Evolutionary conservation across 1,139 yeast species (phyloP).

Genomic region (Pichia sp.): DNA sequence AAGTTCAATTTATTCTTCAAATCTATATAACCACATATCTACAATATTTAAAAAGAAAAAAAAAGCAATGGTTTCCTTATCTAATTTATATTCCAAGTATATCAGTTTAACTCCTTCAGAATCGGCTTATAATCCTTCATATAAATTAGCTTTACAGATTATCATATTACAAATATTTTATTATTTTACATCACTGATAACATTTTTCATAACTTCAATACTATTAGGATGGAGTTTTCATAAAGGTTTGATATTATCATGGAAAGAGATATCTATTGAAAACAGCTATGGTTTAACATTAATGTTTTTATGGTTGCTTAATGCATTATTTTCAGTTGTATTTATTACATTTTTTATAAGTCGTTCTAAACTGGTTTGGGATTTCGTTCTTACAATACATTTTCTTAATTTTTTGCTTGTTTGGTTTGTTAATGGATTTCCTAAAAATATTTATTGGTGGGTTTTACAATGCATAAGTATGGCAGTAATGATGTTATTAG

Average conservation of each 20-base stretch:
- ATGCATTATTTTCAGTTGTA: conserved; percentile 68
- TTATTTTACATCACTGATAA: conserved; percentile 53
- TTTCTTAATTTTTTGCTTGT: conserved; percentile 68
- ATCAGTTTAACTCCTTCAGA: not conserved
- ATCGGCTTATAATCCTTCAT: conserved; percentile 30
- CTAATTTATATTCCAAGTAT: not conserved
- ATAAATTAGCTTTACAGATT: conserved; percentile 44
- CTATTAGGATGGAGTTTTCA: conserved; percentile 59
- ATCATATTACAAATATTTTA: conserved; percentile 59
- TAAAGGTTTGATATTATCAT: conserved; percentile 70
- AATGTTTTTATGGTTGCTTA: conserved; percentile 71
- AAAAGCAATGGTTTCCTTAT: not conserved
- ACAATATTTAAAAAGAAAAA: not conserved
- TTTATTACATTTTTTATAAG: conserved; percentile 87
- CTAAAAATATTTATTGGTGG: conserved; percentile 80
- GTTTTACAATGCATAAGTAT: conserved; percentile 64
- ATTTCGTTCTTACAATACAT: conserved; percentile 86
- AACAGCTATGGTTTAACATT: conserved; percentile 78
- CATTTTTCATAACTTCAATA: conserved; percentile 51
- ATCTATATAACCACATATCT: not conserved
- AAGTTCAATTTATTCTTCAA: no score
- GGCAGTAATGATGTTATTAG: conserved; percentile 63
- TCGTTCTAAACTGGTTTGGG: conserved; percentile 90
- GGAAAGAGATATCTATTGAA: conserved; percentile 68
- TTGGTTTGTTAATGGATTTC: conserved; percentile 62